phyloP scores from a whole-genome alignment of 305 asterid genomes.

The Fraxinus greggii region DNA sequence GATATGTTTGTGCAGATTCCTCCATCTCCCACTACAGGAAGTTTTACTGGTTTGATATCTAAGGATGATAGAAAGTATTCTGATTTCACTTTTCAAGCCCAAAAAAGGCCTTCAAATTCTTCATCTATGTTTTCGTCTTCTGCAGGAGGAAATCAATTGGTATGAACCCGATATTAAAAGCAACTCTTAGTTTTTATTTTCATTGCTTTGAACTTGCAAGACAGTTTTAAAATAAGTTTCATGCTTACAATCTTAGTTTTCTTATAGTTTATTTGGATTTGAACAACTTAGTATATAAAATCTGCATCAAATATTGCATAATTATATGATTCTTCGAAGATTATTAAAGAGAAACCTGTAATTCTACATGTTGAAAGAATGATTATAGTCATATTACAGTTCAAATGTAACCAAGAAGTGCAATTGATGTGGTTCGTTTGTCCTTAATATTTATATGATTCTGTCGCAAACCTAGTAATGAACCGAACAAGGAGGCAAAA shows the following conservation, averaged over 20 bases:
- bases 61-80: conserved; percentile 38
- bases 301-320: neutral
- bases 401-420: neutral
- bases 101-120: conserved; percentile 40
- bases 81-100: conserved; percentile 67
- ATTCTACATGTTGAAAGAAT: neutral
- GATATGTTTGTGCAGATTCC: conserved; percentile 44
- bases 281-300: neutral
- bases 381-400: neutral
- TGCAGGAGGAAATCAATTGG: conserved; percentile 38
- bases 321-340: neutral
- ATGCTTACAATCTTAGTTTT: neutral
- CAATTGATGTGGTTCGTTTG: neutral
- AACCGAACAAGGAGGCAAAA: neutral
- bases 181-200: neutral
- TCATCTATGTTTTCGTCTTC: conserved; percentile 43
- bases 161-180: neutral
- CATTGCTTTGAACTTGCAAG: neutral
- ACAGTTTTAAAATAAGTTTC: neutral
- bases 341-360: neutral
- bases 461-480: neutral
- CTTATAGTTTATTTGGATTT: neutral
- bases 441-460: neutral
- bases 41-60: conserved; percentile 36
- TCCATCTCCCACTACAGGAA: conserved; percentile 72